phyloP scores from a whole-genome alignment of 1,284 basidiomycete genomes.

The Puccinia sorghi region DNA sequence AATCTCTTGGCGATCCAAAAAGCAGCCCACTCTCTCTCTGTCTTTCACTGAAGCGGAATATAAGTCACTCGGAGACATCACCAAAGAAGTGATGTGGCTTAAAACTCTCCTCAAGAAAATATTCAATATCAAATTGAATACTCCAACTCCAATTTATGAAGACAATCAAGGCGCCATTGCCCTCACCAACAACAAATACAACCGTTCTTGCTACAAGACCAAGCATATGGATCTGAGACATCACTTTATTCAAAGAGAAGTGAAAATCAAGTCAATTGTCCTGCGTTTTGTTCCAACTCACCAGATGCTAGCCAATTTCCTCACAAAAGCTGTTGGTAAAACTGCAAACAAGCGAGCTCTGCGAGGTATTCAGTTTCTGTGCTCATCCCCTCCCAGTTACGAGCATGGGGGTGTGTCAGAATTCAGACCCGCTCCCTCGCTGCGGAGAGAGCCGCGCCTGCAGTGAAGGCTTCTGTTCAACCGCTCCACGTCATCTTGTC shows the following conservation, averaged over 20 bases:
- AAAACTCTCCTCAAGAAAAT: slow-evolving; percentile 38
- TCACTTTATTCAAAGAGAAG: neutral
- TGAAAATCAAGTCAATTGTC: neutral
- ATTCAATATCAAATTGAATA: neutral
- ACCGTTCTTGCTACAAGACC: neutral
- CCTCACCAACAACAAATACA: neutral
- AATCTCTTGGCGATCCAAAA: slow-evolving; percentile 60
- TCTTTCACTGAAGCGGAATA: slow-evolving; percentile 62
- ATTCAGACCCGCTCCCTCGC: too few species aligned
- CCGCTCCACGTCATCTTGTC: too few species aligned
- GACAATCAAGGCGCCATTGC: neutral
- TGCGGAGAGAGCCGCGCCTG: too few species aligned
- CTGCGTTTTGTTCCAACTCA: neutral
- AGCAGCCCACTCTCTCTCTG: slow-evolving; percentile 59
- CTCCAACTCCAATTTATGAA: neutral
- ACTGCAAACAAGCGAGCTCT: neutral
- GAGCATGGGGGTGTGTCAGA: slow-evolving; percentile 5
- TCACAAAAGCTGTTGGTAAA: neutral
- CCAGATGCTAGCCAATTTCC: neutral
- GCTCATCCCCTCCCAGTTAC: neutral
- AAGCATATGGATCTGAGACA: neutral
- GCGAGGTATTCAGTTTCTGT: neutral
- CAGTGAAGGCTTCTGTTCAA: too few species aligned
- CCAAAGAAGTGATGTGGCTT: slow-evolving; percentile 56
- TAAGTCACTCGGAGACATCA: slow-evolving; percentile 62